phyloP scores from a whole-genome alignment of 345 rosid genomes.

The Eucalyptus caleyi region DNA sequence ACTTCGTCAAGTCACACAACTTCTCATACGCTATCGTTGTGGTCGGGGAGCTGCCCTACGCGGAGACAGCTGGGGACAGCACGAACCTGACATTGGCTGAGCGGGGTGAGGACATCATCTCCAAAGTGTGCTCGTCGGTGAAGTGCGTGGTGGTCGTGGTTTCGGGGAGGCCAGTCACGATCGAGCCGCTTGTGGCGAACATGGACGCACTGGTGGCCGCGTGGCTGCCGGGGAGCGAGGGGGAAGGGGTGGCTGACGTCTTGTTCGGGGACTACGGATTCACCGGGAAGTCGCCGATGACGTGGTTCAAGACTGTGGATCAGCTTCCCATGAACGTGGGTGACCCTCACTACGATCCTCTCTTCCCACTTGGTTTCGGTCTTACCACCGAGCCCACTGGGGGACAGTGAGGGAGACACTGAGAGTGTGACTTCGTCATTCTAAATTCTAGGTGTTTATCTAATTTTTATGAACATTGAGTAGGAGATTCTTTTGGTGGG shows the following conservation, averaged over 20 bases:
- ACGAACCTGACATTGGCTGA: conserved; percentile 44
- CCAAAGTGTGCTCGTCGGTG: conserved; percentile 42
- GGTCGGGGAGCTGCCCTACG: conserved; percentile 69
- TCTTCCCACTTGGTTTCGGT: conserved; percentile 70
- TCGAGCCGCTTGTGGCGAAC: conserved; percentile 29
- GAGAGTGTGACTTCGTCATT: rapidly evolving
- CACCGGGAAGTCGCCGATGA: conserved; percentile 38
- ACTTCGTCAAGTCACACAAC: conserved; percentile 19
- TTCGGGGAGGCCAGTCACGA: conserved; percentile 56
- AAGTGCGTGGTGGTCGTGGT: conserved; percentile 54
- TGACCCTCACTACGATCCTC: conserved; percentile 56
- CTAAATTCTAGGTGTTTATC: neutral
- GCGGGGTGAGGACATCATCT: conserved; percentile 29
- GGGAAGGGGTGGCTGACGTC: conserved; percentile 70
- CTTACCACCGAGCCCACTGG: conserved; percentile 25
- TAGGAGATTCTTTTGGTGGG: neutral
- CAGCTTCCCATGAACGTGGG: conserved; percentile 88
- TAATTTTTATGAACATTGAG: neutral
- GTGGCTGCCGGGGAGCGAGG: conserved; percentile 82
- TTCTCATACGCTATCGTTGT: conserved; percentile 54
- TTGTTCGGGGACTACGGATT: conserved; percentile 68
- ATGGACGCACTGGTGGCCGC: conserved; percentile 71
- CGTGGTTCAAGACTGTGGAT: conserved; percentile 74
- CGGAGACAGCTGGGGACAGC: conserved; percentile 59
- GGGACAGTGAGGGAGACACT: neutral